These are phyloP conservation scores for Amanita rimosa DNA, from an alignment of 768 basidiomycete species.

Conservation along the genomic window DNA sequence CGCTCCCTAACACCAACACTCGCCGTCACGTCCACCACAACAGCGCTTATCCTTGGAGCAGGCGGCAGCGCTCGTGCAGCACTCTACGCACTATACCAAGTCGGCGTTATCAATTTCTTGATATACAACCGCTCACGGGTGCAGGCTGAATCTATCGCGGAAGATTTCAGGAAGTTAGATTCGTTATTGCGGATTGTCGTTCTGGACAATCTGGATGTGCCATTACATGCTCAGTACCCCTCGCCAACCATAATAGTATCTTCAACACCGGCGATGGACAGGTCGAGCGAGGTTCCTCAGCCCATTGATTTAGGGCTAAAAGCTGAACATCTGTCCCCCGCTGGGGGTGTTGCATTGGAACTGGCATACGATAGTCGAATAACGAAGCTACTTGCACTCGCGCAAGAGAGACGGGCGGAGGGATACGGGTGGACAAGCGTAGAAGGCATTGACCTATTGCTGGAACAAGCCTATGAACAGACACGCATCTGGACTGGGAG, in stretches of 20 bases:
- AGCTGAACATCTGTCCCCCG: slow-evolving; percentile 25
- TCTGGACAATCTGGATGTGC: slow-evolving; percentile 36
- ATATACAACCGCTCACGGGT: slow-evolving; percentile 60
- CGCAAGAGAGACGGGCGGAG: slow-evolving; percentile 21
- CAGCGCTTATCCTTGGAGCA: slow-evolving; percentile 64
- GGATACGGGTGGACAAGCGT: slow-evolving; percentile 40
- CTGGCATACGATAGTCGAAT: slow-evolving; percentile 64
- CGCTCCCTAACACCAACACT: slow-evolving; percentile 21
- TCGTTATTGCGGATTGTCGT: slow-evolving; percentile 39
- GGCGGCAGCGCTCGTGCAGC: slow-evolving; percentile 76
- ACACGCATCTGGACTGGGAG: slow-evolving; percentile 53
- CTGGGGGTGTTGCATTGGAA: slow-evolving; percentile 45
- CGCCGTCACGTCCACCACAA: slow-evolving; percentile 17
- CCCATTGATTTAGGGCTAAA: slow-evolving; percentile 32
- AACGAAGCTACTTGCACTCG: slow-evolving; percentile 53
- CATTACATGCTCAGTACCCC: slow-evolving; percentile 19
- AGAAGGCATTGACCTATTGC: slow-evolving; percentile 49
- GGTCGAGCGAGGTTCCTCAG: slow-evolving; percentile 11
- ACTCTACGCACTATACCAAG: slow-evolving; percentile 55
- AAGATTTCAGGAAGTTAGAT: slow-evolving; percentile 32
- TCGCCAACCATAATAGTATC: slow-evolving; percentile 53
- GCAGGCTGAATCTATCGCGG: slow-evolving; percentile 47
- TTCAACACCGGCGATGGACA: slow-evolving; percentile 51
- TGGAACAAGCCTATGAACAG: slow-evolving; percentile 64
- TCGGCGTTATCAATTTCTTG: slow-evolving; percentile 50